Conservation (phyloP, 2,329 filamentous ascomycete genomes). For the Colletotrichum sp. region DNA sequence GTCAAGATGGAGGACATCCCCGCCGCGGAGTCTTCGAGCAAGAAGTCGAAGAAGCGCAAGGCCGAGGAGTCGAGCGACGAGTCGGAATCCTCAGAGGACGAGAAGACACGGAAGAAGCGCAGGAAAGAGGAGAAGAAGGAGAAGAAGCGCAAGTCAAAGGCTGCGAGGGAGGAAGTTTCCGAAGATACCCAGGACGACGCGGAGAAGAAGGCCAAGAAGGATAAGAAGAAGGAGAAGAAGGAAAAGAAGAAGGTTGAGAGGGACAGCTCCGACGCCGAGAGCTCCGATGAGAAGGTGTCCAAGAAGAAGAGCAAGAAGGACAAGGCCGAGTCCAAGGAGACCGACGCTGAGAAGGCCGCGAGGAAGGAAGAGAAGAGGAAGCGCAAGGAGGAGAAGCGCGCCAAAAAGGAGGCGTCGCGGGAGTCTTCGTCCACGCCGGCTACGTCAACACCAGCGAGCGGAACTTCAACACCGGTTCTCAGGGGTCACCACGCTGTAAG, state of each 20-base stretch:
- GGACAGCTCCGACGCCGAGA: slow-evolving; percentile 31
- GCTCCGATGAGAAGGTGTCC: slow-evolving; percentile 26
- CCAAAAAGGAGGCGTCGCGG: slow-evolving; percentile 37
- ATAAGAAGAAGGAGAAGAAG: slow-evolving; percentile 26
- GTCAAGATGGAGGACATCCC: slow-evolving; percentile 25
- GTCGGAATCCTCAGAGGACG: slow-evolving; percentile 31
- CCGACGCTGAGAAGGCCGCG: slow-evolving; percentile 43
- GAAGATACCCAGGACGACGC: slow-evolving; percentile 27
- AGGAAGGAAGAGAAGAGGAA: slow-evolving; percentile 56
- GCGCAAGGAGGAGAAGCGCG: slow-evolving; percentile 45
- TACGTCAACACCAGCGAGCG: slow-evolving; percentile 44
- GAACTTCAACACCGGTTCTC: slow-evolving; percentile 48
- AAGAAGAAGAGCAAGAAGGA: slow-evolving; percentile 34
- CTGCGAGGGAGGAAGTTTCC: slow-evolving; percentile 29
- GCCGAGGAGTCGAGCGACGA: slow-evolving; percentile 37
- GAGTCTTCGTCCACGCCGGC: slow-evolving; percentile 29
- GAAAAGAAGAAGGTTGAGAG: slow-evolving; percentile 40
- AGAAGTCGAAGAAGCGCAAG: slow-evolving; percentile 57
- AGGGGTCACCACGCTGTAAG: slow-evolving; percentile 74
- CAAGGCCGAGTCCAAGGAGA: slow-evolving; percentile 29
- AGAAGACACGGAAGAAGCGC: slow-evolving; percentile 41
- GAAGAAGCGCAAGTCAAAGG: slow-evolving; percentile 45
- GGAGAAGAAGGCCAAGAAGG: slow-evolving; percentile 28
- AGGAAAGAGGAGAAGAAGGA: slow-evolving; percentile 43
- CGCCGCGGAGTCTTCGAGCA: slow-evolving; percentile 35